A percentile compares a stretch with the other conserved stretches of the same genome.
Conservation (phyloP, 2,329 filamentous ascomycete species). For the Sclerotiophoma versabilis region DNA sequence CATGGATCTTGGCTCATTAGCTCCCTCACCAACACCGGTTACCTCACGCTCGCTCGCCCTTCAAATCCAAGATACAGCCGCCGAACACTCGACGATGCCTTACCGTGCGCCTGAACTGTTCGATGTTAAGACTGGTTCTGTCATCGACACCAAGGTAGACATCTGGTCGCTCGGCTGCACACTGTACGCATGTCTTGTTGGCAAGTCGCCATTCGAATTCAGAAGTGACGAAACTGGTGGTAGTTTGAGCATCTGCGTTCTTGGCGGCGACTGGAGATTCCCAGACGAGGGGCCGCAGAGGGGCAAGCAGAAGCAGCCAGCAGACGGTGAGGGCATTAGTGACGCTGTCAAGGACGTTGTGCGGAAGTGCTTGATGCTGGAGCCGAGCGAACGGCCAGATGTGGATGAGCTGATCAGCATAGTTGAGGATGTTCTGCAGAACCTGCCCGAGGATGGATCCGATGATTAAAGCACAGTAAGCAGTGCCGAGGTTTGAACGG, state of each 20-base stretch:
- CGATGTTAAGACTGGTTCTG: conserved; percentile 91
- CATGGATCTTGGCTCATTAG: conserved; percentile 95
- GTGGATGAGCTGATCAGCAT: conserved; percentile 82
- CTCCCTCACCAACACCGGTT: conserved; percentile 85
- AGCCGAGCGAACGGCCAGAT: conserved; percentile 86
- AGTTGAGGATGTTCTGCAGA: conserved; percentile 75
- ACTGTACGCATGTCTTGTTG: conserved; percentile 94
- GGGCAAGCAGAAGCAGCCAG: conserved; percentile 59
- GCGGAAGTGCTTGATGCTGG: conserved; percentile 82
- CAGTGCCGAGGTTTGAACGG: background rate
- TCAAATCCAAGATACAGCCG: conserved; percentile 90
- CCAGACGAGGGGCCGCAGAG: conserved; percentile 77
- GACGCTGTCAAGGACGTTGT: conserved; percentile 88
- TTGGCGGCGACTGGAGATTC: conserved; percentile 95
- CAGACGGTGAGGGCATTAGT: conserved; percentile 68
- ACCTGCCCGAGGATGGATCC: conserved; percentile 67
- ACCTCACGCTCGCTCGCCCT: conserved; percentile 90
- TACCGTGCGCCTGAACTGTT: conserved; percentile 98
- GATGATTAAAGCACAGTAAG: background rate
- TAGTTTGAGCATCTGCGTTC: conserved; percentile 87
- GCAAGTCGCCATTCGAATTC: conserved; percentile 96
- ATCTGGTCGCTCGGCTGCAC: conserved; percentile 98
- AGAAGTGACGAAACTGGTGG: conserved; percentile 96
- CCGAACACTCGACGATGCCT: conserved; percentile 97
- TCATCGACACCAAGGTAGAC: conserved; percentile 95